Evolutionary conservation across 2,329 filamentous ascomycete species (phyloP).

Genomic region (Cercospora sp.): DNA sequence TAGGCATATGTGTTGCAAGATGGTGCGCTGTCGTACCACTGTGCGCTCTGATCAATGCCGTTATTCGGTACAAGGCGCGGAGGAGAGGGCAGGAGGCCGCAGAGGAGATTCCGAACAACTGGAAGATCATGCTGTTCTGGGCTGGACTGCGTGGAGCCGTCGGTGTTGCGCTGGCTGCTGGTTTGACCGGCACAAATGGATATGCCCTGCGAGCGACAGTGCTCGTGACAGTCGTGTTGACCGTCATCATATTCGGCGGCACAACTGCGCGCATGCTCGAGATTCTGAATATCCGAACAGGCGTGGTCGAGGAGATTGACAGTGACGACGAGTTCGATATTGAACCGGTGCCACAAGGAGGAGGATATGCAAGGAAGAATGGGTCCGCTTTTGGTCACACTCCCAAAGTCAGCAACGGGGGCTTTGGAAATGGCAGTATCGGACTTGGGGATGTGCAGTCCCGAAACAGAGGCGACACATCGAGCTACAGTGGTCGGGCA

Average conservation of each 20-base stretch:
- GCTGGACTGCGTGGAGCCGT: conserved; percentile 93
- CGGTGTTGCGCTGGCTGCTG: conserved; percentile 88
- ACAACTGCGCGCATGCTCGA: conserved; percentile 97
- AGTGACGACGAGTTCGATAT: conserved; percentile 99
- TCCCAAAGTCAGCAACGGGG: conserved; percentile 60
- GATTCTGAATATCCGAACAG: conserved; percentile 92
- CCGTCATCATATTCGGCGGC: conserved; percentile 97
- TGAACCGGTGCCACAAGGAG: conserved; percentile 62
- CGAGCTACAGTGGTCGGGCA: conserved; percentile 53
- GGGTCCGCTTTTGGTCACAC: conserved; percentile 75
- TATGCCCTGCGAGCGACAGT: conserved; percentile 88
- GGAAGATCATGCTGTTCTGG: conserved; percentile 99
- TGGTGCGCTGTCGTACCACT: conserved; percentile 95
- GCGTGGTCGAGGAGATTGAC: conserved; percentile 94
- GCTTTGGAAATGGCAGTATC: conserved; percentile 41
- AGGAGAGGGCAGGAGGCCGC: conserved; percentile 72
- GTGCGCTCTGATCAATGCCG: conserved; percentile 85
- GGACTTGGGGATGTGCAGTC: conserved; percentile 37
- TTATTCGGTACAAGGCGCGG: conserved; percentile 81
- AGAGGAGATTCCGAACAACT: conserved; percentile 89
- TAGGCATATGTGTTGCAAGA: conserved; percentile 87
- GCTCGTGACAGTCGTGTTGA: conserved; percentile 94
- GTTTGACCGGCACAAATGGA: conserved; percentile 70
- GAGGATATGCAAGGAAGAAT: conserved; percentile 73
- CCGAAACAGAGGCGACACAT: conserved; percentile 48